These are phyloP conservation scores for Rhinocladiella similis DNA, from an alignment of 2,329 filamentous ascomycete species.

Conservation along the genomic window DNA sequence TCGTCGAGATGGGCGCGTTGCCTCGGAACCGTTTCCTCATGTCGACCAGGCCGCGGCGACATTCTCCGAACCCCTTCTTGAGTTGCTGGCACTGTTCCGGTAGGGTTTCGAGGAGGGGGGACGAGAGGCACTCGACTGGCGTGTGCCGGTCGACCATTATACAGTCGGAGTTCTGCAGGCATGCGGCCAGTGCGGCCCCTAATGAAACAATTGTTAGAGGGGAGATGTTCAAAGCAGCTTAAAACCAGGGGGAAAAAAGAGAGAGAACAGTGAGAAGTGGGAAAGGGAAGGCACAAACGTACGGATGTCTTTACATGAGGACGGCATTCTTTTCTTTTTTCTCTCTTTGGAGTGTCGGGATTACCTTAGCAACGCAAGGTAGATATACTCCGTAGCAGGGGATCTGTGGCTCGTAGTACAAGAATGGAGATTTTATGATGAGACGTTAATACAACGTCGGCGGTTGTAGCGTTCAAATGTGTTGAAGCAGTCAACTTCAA, in stretches of 20 bases:
- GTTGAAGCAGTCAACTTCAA: too few species aligned
- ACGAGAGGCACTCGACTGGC: conserved; percentile 82
- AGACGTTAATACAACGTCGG: too few species aligned
- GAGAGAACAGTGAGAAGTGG: not conserved
- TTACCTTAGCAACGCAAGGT: too few species aligned
- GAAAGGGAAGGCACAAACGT: conserved; percentile 39
- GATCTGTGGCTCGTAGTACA: too few species aligned
- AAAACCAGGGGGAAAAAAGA: not conserved
- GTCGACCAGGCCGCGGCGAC: conserved; percentile 93
- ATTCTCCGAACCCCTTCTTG: conserved; percentile 89
- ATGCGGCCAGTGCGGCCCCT: conserved; percentile 73
- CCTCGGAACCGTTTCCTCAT: conserved; percentile 98
- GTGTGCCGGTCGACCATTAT: conserved; percentile 88
- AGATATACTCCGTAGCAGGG: too few species aligned
- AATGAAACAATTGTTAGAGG: not conserved
- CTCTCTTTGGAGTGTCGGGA: too few species aligned
- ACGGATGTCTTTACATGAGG: conserved; percentile 97
- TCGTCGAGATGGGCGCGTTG: conserved; percentile 78
- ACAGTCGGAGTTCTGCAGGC: conserved; percentile 94
- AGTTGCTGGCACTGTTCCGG: conserved; percentile 89
- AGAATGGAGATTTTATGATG: too few species aligned
- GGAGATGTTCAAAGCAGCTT: not conserved
- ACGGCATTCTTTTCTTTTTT: conserved; percentile 66
- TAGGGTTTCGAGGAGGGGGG: conserved; percentile 76
- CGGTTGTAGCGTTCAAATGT: too few species aligned